Percentiles rank a stretch among this genome's conserved stretches.
Evolutionary conservation across 2,329 filamentous ascomycete genomes (phyloP).

Genomic region (Sarocladium brachiariae): DNA sequence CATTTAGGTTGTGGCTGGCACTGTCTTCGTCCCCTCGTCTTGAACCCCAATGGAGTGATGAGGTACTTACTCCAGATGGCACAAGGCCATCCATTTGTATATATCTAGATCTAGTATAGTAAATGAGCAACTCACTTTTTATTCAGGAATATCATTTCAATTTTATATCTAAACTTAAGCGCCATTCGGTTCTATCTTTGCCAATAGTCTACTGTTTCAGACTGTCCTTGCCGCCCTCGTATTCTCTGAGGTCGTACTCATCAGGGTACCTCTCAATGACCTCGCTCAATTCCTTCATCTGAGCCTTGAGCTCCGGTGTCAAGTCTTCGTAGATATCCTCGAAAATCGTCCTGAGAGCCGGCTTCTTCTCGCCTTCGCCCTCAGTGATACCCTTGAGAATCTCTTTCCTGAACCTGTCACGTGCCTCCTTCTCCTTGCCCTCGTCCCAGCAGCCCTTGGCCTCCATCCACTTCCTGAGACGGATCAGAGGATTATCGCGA

Average conservation of each 20-base stretch:
- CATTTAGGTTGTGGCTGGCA: neutral
- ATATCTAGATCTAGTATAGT: too few species aligned
- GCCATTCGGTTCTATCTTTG: neutral
- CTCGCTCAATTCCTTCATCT: conserved; percentile 66
- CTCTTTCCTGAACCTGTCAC: conserved; percentile 61
- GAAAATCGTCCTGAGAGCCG: conserved; percentile 66
- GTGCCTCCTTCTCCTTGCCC: conserved; percentile 65
- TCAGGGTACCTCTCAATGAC: conserved; percentile 79
- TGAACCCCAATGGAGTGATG: too few species aligned
- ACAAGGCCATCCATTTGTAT: too few species aligned
- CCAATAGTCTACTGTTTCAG: conserved; percentile 32
- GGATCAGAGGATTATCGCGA: conserved; percentile 79
- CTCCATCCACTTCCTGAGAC: conserved; percentile 88
- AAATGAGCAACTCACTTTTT: too few species aligned
- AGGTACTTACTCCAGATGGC: too few species aligned
- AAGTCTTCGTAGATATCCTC: conserved; percentile 84
- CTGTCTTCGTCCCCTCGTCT: too few species aligned
- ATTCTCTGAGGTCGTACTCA: conserved; percentile 79
- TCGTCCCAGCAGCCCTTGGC: conserved; percentile 78
- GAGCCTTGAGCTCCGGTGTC: conserved; percentile 68
- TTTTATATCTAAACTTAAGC: neutral
- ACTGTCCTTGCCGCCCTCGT: conserved; percentile 65
- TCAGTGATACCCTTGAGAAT: conserved; percentile 78
- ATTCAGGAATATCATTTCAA: neutral
- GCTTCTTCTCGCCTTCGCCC: conserved; percentile 77